A percentile compares a stretch with the other conserved stretches of the same genome.
Conservation (phyloP, 1,284 basidiomycete genomes). For the Trametes pubescens region DNA sequence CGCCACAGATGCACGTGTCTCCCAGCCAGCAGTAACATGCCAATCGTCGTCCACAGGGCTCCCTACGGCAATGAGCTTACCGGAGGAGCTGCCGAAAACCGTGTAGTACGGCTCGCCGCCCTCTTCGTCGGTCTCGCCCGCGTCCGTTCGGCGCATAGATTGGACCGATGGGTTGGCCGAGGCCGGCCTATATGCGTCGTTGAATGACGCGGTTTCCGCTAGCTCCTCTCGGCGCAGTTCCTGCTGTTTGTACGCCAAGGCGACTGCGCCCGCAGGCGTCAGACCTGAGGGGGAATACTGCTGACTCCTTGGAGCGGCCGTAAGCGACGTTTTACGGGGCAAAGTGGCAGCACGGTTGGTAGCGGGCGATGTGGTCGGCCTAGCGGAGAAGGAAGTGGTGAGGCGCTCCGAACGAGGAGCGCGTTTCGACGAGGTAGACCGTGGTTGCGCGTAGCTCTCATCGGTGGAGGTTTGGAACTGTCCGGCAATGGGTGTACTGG, state of each 20-base stretch:
- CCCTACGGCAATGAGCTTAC: constrained; percentile 53
- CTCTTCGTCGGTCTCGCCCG: constrained; percentile 33
- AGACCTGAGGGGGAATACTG: constrained; percentile 40
- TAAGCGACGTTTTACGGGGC: constrained; percentile 17
- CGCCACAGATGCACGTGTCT: constrained; percentile 19
- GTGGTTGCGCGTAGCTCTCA: constrained; percentile 12
- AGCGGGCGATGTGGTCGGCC: constrained; percentile 23
- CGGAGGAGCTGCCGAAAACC: constrained; percentile 57
- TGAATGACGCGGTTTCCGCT: constrained; percentile 37
- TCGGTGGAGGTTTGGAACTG: constrained; percentile 26
- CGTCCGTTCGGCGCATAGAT: neutral
- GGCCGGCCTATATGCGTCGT: constrained; percentile 29
- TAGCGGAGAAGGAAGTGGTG: constrained; percentile 14
- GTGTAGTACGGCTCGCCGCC: constrained; percentile 57
- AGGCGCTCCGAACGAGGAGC: constrained; percentile 1
- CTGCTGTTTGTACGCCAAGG: constrained; percentile 65
- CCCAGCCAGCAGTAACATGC: constrained; percentile 29
- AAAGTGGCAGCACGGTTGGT: constrained; percentile 9
- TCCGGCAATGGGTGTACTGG: constrained; percentile 34
- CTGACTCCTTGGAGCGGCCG: constrained; percentile 9
- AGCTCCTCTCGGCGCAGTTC: constrained; percentile 47
- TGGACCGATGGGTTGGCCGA: neutral
- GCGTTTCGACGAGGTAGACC: constrained; percentile 11
- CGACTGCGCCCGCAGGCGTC: constrained; percentile 66
- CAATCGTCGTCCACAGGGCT: constrained; percentile 49